Evolutionary conservation across 2,329 filamentous ascomycete species (phyloP).

Genomic region (Coleophoma cylindrospora): DNA sequence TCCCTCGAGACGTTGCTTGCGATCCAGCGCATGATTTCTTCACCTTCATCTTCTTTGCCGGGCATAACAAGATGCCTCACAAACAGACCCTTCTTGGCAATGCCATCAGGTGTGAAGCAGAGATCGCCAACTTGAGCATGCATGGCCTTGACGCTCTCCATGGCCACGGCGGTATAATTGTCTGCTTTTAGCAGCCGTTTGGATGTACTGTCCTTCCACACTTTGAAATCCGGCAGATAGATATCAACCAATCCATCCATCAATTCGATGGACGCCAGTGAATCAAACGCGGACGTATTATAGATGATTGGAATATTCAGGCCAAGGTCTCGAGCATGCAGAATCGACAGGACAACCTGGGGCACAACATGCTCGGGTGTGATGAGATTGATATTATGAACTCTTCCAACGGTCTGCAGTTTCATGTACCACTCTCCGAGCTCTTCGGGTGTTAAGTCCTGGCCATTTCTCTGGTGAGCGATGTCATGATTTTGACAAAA

Average conservation of each 20-base stretch:
- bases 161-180: constrained; percentile 66
- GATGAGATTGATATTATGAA: constrained; percentile 88
- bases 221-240: constrained; percentile 85
- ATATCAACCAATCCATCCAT: constrained; percentile 80
- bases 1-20: constrained; percentile 68
- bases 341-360: constrained; percentile 72
- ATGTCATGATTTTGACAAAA: constrained; percentile 84
- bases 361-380: constrained; percentile 85
- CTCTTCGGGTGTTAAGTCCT: constrained; percentile 73
- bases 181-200: constrained; percentile 73
- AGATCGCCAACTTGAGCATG: constrained; percentile 77
- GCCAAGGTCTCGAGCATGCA: constrained; percentile 66
- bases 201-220: constrained; percentile 64
- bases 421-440: constrained; percentile 81
- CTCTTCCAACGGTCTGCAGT: constrained; percentile 70
- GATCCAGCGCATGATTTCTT: constrained; percentile 71
- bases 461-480: constrained; percentile 73
- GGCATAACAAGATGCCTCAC: constrained; percentile 84
- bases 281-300: constrained; percentile 81
- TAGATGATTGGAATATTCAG: constrained; percentile 73
- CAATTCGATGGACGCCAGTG: constrained; percentile 62
- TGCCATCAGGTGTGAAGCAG: constrained; percentile 74
- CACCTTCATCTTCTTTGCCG: constrained; percentile 67
- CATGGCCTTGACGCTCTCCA: constrained; percentile 76
- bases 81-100: constrained; percentile 72